Conservation (phyloP, 148 eudicot species). For the Tetragonia tetragonoides region DNA sequence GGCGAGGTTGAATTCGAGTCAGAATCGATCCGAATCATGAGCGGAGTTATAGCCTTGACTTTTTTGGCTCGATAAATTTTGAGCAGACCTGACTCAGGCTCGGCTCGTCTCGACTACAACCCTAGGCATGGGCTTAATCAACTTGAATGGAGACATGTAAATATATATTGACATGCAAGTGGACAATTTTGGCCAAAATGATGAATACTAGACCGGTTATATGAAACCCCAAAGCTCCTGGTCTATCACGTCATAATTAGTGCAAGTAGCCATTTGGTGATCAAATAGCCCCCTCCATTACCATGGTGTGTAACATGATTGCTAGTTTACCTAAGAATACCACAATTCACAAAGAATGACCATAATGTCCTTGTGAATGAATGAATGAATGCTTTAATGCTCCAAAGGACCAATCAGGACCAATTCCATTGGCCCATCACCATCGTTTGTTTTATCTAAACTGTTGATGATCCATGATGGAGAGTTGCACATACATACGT, state of each 20-base stretch:
- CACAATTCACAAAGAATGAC: not conserved
- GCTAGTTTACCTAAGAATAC: not conserved
- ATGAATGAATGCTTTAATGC: not conserved
- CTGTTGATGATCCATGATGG: not conserved
- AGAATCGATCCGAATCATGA: too few species aligned
- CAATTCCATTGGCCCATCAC: not conserved
- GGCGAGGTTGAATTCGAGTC: too few species aligned
- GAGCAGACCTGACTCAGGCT: too few species aligned
- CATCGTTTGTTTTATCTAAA: not conserved
- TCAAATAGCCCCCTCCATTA: not conserved
- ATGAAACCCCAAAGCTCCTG: not conserved
- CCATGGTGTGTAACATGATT: not conserved
- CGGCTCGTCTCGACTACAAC: too few species aligned
- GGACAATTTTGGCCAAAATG: too few species aligned
- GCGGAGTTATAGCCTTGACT: too few species aligned
- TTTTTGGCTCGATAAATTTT: too few species aligned
- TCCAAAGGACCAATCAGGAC: not conserved
- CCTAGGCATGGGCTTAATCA: too few species aligned
- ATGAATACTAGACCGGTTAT: too few species aligned
- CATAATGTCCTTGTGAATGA: not conserved
- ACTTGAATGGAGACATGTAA: too few species aligned
- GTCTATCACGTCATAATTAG: not conserved
- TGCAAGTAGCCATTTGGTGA: not conserved
- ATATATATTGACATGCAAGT: too few species aligned
- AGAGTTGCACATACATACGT: slow-evolving; percentile 14